Conservation (phyloP, 305 asterid genomes). For the Rubia peregrina region DNA sequence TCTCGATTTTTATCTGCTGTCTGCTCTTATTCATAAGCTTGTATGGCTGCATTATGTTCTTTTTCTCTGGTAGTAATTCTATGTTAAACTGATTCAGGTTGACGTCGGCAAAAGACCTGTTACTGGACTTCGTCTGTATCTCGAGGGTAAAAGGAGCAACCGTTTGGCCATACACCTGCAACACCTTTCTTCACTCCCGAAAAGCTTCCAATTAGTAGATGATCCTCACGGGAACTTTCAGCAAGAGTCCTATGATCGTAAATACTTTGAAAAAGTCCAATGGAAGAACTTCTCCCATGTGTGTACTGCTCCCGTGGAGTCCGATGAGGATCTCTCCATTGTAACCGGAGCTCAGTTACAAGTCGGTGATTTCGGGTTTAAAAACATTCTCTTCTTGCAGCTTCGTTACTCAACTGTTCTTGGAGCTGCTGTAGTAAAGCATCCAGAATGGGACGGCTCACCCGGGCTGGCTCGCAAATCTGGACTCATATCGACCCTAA, state of each 20-base stretch:
- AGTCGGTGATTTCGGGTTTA: constrained; percentile 70
- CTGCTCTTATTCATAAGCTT: too few species aligned
- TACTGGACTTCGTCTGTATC: constrained; percentile 83
- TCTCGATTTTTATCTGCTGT: too few species aligned
- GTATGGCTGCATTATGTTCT: too few species aligned
- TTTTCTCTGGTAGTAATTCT: constrained; percentile 10
- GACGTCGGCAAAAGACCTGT: constrained; percentile 93
- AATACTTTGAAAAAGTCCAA: constrained; percentile 74
- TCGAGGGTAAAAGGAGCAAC: constrained; percentile 92
- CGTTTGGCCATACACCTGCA: constrained; percentile 89
- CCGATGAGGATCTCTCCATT: constrained; percentile 69
- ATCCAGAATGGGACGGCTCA: constrained; percentile 96
- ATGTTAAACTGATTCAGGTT: constrained; percentile 43
- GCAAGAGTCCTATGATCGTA: constrained; percentile 59
- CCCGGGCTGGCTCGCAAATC: constrained; percentile 93
- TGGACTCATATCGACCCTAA: constrained; percentile 84
- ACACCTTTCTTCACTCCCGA: constrained; percentile 92
- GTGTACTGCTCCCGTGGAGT: constrained; percentile 91
- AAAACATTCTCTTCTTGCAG: constrained; percentile 67
- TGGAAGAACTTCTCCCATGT: constrained; percentile 98
- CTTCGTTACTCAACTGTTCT: constrained; percentile 68
- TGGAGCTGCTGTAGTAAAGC: constrained; percentile 59
- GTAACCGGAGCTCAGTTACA: constrained; percentile 87
- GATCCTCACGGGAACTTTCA: constrained; percentile 50
- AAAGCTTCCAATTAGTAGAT: constrained; percentile 65